Percentiles rank a stretch among this genome's conserved stretches.
Conservation (phyloP, 371 early-diverging fungal genomes). For the Cokeromyces recurvatus region DNA sequence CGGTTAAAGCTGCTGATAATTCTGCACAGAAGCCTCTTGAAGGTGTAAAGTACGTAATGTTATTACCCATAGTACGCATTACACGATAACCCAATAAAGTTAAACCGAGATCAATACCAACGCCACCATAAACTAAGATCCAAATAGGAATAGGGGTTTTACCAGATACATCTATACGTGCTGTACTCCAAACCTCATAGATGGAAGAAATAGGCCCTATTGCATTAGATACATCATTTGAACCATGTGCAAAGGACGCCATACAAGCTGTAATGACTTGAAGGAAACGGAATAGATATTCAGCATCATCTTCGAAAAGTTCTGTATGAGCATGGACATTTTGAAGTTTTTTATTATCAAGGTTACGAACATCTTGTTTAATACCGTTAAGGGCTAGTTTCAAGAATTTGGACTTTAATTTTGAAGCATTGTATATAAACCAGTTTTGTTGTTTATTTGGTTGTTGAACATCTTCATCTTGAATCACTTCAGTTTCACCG, state of each 20-base stretch:
- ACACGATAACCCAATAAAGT: slow-evolving; percentile 66
- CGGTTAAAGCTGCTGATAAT: slow-evolving; percentile 78
- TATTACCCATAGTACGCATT: slow-evolving; percentile 78
- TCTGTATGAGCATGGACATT: slow-evolving; percentile 59
- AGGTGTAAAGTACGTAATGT: slow-evolving; percentile 83
- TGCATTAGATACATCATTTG: slow-evolving; percentile 89
- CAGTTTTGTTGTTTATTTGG: too few species aligned
- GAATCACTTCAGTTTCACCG: not conserved
- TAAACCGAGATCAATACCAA: slow-evolving; percentile 80
- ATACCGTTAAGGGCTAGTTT: slow-evolving; percentile 39
- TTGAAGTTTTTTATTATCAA: slow-evolving; percentile 42
- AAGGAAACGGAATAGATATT: slow-evolving; percentile 79
- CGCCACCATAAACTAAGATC: slow-evolving; percentile 77
- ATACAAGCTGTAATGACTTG: slow-evolving; percentile 84
- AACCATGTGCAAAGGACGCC: slow-evolving; percentile 87
- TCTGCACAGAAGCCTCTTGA: slow-evolving; percentile 84
- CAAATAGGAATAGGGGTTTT: slow-evolving; percentile 66
- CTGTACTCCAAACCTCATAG: slow-evolving; percentile 68
- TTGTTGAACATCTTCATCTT: too few species aligned
- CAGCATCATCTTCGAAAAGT: slow-evolving; percentile 74
- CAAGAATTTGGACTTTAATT: slow-evolving; percentile 12
- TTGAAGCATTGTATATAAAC: too few species aligned
- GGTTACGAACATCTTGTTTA: slow-evolving; percentile 55
- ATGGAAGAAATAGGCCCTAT: slow-evolving; percentile 74
- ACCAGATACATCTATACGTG: slow-evolving; percentile 40